A percentile compares a stretch with the other conserved stretches of the same genome.
phyloP scores from a whole-genome alignment of 176 grass and related monocot species.

The Avena eriantha region DNA sequence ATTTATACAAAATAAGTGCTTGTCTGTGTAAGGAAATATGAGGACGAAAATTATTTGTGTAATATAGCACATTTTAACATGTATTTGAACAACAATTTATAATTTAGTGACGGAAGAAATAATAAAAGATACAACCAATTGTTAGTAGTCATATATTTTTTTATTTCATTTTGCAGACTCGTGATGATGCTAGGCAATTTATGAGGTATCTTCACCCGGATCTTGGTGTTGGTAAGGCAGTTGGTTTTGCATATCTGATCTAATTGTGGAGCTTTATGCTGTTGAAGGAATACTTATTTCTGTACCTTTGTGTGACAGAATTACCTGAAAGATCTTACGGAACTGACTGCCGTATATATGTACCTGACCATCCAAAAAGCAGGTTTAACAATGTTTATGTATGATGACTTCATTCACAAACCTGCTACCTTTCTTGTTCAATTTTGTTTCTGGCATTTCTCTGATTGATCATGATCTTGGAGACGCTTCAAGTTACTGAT shows the following conservation, averaged over 20 bases:
- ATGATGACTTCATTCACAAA: slow-evolving; percentile 78
- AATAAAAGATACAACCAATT: not conserved
- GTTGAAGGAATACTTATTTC: slow-evolving; percentile 38
- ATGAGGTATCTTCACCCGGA: slow-evolving; percentile 97
- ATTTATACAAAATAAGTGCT: not conserved
- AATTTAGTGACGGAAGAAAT: not conserved
- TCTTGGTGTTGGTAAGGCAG: slow-evolving; percentile 87
- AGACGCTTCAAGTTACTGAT: slow-evolving; percentile 75
- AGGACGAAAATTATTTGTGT: not conserved
- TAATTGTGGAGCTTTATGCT: slow-evolving; percentile 30
- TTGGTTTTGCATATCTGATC: slow-evolving; percentile 30
- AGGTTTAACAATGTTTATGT: slow-evolving; percentile 99
- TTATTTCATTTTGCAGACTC: slow-evolving; percentile 61
- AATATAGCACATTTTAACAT: not conserved
- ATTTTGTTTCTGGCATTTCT: slow-evolving; percentile 34
- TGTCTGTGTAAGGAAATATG: not conserved
- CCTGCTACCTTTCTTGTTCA: slow-evolving; percentile 47
- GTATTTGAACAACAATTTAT: not conserved
- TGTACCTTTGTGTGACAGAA: slow-evolving; percentile 59
- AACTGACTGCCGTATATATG: slow-evolving; percentile 94
- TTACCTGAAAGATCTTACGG: slow-evolving; percentile 99
- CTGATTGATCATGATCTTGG: slow-evolving; percentile 12
- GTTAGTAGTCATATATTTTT: slow-evolving; percentile 1
- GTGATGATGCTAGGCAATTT: slow-evolving; percentile 93
- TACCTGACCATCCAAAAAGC: slow-evolving; percentile 92